phyloP scores from a whole-genome alignment of 495 filamentous ascomycete species.

The Sphaerosporella brunnea region DNA sequence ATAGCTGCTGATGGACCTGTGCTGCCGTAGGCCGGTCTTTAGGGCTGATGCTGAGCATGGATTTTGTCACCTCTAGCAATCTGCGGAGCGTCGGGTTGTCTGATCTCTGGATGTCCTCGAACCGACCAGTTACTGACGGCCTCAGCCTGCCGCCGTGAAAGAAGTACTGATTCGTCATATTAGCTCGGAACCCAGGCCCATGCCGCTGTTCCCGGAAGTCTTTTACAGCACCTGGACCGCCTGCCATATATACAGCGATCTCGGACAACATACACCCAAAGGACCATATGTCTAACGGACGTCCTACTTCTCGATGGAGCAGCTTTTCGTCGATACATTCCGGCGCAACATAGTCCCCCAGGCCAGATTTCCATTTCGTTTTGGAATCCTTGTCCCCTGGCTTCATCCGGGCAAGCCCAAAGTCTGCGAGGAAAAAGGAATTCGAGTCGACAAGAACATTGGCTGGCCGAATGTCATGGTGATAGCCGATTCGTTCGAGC shows the following conservation, averaged over 20 bases:
- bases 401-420: conserved; percentile 5
- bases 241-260: background rate
- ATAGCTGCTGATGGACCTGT: background rate
- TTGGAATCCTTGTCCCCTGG: background rate
- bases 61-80: background rate
- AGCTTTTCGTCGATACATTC: background rate
- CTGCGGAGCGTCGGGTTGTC: background rate
- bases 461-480: conserved; percentile 3
- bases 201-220: background rate
- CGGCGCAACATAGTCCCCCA: background rate
- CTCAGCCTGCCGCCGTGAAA: background rate
- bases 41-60: background rate
- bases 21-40: background rate
- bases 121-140: background rate
- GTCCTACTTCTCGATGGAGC: background rate
- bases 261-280: conserved; percentile 7
- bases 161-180: background rate
- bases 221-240: background rate
- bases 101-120: background rate
- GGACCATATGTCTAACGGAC: conserved; percentile 7
- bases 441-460: conserved; percentile 8
- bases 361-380: background rate
- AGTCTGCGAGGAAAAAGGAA: conserved; percentile 8
- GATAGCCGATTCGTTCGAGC: background rate
- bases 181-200: background rate